Conservation (phyloP, 2,329 filamentous ascomycete genomes). For the Waltergamsia citrina region DNA sequence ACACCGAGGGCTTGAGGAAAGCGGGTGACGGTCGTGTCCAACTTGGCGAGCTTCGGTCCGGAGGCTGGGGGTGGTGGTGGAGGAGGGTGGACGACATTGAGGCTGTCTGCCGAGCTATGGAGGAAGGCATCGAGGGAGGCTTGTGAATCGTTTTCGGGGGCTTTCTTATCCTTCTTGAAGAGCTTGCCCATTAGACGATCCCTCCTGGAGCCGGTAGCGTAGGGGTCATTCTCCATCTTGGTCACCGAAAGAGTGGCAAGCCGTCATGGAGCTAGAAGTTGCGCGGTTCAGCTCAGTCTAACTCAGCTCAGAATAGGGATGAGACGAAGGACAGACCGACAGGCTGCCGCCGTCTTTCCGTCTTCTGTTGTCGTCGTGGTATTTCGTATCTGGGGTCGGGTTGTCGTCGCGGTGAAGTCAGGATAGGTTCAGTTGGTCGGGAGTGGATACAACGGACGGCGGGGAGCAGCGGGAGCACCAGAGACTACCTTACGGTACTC, state of each 20-base stretch:
- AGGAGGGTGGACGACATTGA: constrained; percentile 42
- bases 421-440: too few relatives aligned
- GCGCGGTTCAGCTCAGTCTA: too few relatives aligned
- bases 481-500: too few relatives aligned
- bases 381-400: too few relatives aligned
- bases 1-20: constrained; percentile 45
- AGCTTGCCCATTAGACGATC: constrained; percentile 56
- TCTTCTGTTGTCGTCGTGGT: too few relatives aligned
- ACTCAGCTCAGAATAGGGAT: too few relatives aligned
- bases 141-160: constrained; percentile 21
- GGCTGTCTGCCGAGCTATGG: constrained; percentile 42
- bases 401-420: too few relatives aligned
- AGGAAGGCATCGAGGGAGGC: constrained; percentile 51
- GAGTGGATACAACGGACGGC: too few relatives aligned
- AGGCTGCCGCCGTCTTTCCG: too few relatives aligned
- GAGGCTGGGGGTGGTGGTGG: constrained; percentile 25
- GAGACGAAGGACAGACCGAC: too few relatives aligned
- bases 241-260: not conserved
- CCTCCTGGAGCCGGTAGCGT: constrained; percentile 32
- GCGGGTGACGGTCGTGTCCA: constrained; percentile 47
- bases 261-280: constrained; percentile 3
- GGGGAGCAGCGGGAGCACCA: too few relatives aligned
- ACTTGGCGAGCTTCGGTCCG: constrained; percentile 39
- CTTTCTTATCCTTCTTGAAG: constrained; percentile 34
- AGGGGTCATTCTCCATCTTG: constrained; percentile 35